phyloP scores from a whole-genome alignment of 192 early-diverging fungal genomes.

The Phycomyces blakesleeanus region DNA sequence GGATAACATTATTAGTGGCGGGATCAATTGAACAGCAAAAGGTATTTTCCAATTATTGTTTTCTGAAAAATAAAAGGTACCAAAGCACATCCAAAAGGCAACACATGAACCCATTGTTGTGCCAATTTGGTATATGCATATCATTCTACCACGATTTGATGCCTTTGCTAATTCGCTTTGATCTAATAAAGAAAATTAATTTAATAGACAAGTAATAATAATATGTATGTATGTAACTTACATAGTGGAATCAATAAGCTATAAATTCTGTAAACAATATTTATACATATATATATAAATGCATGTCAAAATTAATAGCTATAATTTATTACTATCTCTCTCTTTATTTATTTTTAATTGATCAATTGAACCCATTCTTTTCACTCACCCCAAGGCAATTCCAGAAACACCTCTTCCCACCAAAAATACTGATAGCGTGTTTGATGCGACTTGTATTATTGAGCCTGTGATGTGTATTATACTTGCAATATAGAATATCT shows the following conservation, averaged over 20 bases:
- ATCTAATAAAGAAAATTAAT: too few relatives aligned
- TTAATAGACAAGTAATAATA: too few relatives aligned
- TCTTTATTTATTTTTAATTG: too few relatives aligned
- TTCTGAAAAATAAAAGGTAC: background rate
- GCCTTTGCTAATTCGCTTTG: conserved; percentile 25
- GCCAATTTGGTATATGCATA: conserved; percentile 82
- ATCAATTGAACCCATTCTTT: background rate
- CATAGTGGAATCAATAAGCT: conserved; percentile 54
- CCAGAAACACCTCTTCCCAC: conserved; percentile 47
- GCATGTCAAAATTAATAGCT: too few relatives aligned
- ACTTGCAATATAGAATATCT: conserved; percentile 40
- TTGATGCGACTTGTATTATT: conserved; percentile 44
- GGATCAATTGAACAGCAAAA: conserved; percentile 12
- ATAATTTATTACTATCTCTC: too few relatives aligned
- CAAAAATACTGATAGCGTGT: conserved; percentile 38
- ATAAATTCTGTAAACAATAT: conserved; percentile 24
- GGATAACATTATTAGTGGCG: conserved; percentile 10
- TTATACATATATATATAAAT: too few relatives aligned
- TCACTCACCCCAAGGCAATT: conserved; percentile 39
- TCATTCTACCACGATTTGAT: conserved; percentile 75
- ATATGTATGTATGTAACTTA: conserved; percentile 14
- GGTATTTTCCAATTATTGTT: conserved; percentile 6
- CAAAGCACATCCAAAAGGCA: conserved; percentile 25
- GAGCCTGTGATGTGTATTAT: conserved; percentile 47
- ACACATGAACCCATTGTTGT: conserved; percentile 79